A percentile compares a stretch with the other conserved stretches of the same genome.
phyloP scores from a whole-genome alignment of 2,329 filamentous ascomycete species.

The Ceratocystis eucalypticola region DNA sequence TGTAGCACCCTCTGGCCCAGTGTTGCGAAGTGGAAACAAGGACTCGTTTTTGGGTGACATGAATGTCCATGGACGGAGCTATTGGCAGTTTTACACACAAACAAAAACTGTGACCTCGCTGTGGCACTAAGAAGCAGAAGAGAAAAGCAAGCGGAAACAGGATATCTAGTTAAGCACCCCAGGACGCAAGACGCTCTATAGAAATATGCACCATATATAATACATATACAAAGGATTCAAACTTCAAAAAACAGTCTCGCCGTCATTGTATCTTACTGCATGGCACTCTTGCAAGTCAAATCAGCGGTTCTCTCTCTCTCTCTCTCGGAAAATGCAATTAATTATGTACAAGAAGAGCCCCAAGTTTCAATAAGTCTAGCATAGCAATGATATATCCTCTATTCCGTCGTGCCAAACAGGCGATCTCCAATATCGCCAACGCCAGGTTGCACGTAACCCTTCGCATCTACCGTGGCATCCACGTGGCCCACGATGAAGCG shows the following conservation, averaged over 20 bases:
- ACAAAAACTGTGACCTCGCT: slow-evolving; percentile 22
- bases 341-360: slow-evolving; percentile 16
- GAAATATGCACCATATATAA: not conserved
- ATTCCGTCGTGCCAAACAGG: slow-evolving; percentile 41
- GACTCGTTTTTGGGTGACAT: slow-evolving; percentile 23
- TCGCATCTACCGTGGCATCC: slow-evolving; percentile 58
- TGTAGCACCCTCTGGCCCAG: slow-evolving; percentile 20
- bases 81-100: slow-evolving; percentile 23
- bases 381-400: not conserved
- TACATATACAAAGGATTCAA: not conserved
- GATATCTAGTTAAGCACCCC: not conserved
- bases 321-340: not conserved
- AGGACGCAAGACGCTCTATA: not conserved
- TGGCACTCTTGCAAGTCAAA: not conserved
- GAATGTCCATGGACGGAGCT: slow-evolving; percentile 18
- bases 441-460: slow-evolving; percentile 82
- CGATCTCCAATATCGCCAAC: slow-evolving; percentile 84
- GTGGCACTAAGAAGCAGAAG: slow-evolving; percentile 25
- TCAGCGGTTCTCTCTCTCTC: not conserved
- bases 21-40: slow-evolving; percentile 22
- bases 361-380: not conserved
- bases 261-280: too few species aligned
- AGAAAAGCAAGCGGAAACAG: not conserved
- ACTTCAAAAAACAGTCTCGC: too few species aligned
- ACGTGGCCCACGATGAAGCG: slow-evolving; percentile 74